phyloP scores from a whole-genome alignment of 352 stramenopile genomes.

The Globisporangium takayamanum region DNA sequence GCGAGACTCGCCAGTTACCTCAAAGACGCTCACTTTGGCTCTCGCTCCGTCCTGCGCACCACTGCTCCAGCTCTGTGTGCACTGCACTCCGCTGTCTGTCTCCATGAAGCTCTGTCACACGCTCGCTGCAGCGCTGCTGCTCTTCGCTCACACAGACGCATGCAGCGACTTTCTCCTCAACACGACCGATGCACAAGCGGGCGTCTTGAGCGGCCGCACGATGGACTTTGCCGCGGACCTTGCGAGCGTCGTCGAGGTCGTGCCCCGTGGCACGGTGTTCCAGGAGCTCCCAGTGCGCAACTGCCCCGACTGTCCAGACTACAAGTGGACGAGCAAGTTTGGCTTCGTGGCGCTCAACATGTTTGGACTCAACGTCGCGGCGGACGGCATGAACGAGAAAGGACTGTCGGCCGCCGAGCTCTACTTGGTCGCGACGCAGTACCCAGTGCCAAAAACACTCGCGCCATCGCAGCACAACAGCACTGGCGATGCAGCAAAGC shows the following conservation, averaged over 20 bases:
- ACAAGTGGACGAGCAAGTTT: conserved; percentile 30
- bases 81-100: too few species aligned
- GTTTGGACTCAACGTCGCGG: conserved; percentile 43
- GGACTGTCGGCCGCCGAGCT: conserved; percentile 46
- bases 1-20: too few species aligned
- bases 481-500: conserved; percentile 17
- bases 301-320: conserved; percentile 38
- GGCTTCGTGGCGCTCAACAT: conserved; percentile 51
- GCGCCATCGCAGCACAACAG: background rate
- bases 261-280: conserved; percentile 39
- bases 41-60: too few species aligned
- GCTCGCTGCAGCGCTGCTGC: background rate
- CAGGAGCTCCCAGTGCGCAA: conserved; percentile 31
- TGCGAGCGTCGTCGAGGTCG: conserved; percentile 34
- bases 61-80: too few species aligned
- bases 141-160: background rate
- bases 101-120: background rate
- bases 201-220: conserved; percentile 38
- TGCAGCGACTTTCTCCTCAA: conserved; percentile 68
- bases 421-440: conserved; percentile 38
- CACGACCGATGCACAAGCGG: conserved; percentile 3
- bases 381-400: conserved; percentile 47
- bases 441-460: conserved; percentile 28
- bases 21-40: too few species aligned
- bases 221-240: conserved; percentile 60